Evolutionary conservation across 1,284 basidiomycete genomes (phyloP).

Genomic region (Megacollybia platyphylla): DNA sequence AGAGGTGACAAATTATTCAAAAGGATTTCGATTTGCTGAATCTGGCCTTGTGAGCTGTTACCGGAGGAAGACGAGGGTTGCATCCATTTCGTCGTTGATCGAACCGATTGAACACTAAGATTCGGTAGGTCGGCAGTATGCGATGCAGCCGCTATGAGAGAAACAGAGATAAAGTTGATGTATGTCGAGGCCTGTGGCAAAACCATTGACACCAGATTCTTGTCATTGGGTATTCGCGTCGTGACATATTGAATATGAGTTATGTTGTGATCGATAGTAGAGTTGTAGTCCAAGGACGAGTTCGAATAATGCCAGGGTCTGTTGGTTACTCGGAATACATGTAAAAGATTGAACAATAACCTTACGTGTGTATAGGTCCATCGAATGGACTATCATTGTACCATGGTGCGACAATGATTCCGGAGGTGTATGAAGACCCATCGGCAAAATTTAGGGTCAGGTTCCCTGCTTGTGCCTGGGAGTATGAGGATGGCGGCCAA

Average conservation of each 20-base stretch:
- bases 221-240: background rate
- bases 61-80: background rate
- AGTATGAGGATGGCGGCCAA: background rate
- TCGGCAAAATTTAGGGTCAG: background rate
- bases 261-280: background rate
- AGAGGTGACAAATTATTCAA: background rate
- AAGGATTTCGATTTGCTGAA: background rate
- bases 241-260: background rate
- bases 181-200: background rate
- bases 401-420: background rate
- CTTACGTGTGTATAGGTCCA: background rate
- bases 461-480: background rate
- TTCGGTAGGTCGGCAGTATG: background rate
- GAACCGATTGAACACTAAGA: background rate
- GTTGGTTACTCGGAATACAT: background rate
- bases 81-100: background rate
- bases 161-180: background rate
- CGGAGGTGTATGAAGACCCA: background rate
- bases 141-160: background rate
- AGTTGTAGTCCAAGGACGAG: background rate
- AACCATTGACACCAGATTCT: background rate
- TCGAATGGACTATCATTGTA: background rate
- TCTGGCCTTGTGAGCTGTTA: background rate
- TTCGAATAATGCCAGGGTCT: background rate
- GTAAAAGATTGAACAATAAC: background rate